Conservation (phyloP, 2,329 filamentous ascomycete genomes). For the Phyllosticta citriasiana region DNA sequence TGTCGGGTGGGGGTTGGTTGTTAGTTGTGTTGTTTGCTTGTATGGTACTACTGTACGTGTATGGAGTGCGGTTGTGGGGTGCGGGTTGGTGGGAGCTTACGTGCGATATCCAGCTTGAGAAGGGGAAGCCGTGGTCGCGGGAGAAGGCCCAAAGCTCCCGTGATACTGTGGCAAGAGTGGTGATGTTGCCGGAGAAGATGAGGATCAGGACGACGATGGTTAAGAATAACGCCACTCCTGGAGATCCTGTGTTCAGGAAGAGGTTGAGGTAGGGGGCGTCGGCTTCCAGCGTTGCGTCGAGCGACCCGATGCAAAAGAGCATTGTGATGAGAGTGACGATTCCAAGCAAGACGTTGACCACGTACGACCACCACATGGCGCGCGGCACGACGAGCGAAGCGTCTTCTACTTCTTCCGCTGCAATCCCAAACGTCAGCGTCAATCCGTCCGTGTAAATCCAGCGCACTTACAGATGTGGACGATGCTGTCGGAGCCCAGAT, state of each 20-base stretch:
- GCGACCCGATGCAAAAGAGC: conserved; percentile 14
- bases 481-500: conserved; percentile 11
- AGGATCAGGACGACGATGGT: conserved; percentile 12
- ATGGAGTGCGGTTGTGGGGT: too few species aligned
- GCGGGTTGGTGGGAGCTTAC: background rate
- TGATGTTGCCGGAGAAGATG: conserved; percentile 13
- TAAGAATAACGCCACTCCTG: conserved; percentile 8
- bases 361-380: conserved; percentile 14
- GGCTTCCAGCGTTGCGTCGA: conserved; percentile 13
- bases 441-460: background rate
- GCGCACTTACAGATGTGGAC: conserved; percentile 11
- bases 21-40: background rate
- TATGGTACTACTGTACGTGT: too few species aligned
- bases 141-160: conserved; percentile 15
- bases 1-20: background rate
- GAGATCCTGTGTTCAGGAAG: conserved; percentile 12
- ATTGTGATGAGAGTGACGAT: conserved; percentile 14
- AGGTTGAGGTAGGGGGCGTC: conserved; percentile 11
- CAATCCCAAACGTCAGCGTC: background rate
- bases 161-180: conserved; percentile 12
- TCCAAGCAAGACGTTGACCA: conserved; percentile 12
- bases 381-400: conserved; percentile 10
- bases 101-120: conserved; percentile 9
- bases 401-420: conserved; percentile 13
- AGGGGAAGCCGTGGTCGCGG: conserved; percentile 13